A percentile compares a stretch with the other conserved stretches of the same genome.
These are phyloP conservation scores for Rasamsonia emersonii DNA, from an alignment of 2,329 filamentous ascomycete species.

Conservation along the genomic window DNA sequence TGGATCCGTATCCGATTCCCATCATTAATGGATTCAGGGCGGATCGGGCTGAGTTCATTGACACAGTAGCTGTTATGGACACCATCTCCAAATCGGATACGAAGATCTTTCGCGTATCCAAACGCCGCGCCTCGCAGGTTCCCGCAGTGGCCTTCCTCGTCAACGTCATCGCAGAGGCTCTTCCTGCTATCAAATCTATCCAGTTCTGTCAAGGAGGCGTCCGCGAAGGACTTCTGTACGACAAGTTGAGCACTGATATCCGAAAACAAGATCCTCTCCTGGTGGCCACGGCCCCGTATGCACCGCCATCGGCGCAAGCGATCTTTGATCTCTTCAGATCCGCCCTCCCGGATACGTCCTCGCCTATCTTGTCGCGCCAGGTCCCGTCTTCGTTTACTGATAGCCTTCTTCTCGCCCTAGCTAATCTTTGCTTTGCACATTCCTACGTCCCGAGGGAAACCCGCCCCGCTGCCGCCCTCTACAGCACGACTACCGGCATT, in stretches of 20 bases:
- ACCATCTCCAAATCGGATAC: slow-evolving; percentile 28
- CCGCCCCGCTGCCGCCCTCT: slow-evolving; percentile 59
- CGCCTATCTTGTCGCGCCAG: slow-evolving; percentile 12
- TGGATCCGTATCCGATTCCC: slow-evolving; percentile 73
- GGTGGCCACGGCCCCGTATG: slow-evolving; percentile 49
- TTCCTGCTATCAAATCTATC: slow-evolving; percentile 63
- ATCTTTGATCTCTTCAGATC: slow-evolving; percentile 43
- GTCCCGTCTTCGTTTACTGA: slow-evolving; percentile 36
- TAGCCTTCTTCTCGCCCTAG: slow-evolving; percentile 47
- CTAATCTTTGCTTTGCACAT: slow-evolving; percentile 51
- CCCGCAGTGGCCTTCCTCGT: slow-evolving; percentile 75
- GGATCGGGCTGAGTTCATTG: slow-evolving; percentile 51
- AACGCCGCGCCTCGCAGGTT: slow-evolving; percentile 69
- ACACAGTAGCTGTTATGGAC: slow-evolving; percentile 39
- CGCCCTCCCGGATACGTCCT: slow-evolving; percentile 34
- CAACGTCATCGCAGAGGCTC: slow-evolving; percentile 59
- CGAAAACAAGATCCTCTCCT: slow-evolving; percentile 60
- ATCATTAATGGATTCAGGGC: slow-evolving; percentile 73
- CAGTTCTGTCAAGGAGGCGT: slow-evolving; percentile 85
- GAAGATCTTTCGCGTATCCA: slow-evolving; percentile 64
- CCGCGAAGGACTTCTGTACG: slow-evolving; percentile 71
- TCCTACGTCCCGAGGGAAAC: slow-evolving; percentile 44
- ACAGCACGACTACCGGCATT: slow-evolving; percentile 60
- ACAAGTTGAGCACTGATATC: slow-evolving; percentile 52
- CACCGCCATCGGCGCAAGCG: slow-evolving; percentile 37